Evolutionary conservation across 495 filamentous ascomycete genomes (phyloP), one percentile per base, ranked within the genome.

Genomic region (Letharia lupina): DNA sequence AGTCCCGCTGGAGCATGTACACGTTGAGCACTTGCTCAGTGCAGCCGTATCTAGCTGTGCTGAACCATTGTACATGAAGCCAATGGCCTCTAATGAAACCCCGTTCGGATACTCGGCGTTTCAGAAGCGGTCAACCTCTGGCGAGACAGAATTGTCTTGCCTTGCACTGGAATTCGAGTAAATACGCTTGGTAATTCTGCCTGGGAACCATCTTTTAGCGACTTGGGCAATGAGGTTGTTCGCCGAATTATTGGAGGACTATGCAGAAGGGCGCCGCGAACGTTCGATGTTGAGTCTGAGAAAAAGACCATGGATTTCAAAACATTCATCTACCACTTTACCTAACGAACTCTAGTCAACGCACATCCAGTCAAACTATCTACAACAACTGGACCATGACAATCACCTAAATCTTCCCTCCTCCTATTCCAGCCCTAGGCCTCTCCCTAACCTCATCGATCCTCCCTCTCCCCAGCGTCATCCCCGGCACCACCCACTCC

Each of bases 401-500:
- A 39, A 16, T 47, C 31, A 39, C 6, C 67, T 60, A 67, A 13
- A 60, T 58, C 52, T 62, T 64, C 7, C 47, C 60, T 13, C 44
- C 48, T 47, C 64, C 60, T 28, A 23, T 60, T 35, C 16, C 16
- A 28, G 40, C 60, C 54, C 18, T 31, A 52, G 28, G 70, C 18
- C 57, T 72, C n/a, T 73, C 67, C 8, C 59, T 69, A n/a, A 87
- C 78, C 74, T 90, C 87, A 76, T 98, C 95, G 20, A 96, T 85
- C 68, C 87, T 85, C 61, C 89, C 87, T 75, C 86, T 89, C 45
- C 90, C 86, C 64, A 97, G 77, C 66, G 86, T 91, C 70, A 97
- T 91, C 12, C 88, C 92, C n/a, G 95, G 95, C 28, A 91, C 86
- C 13, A 96, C 81, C 92, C 95, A 96, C 42, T 88, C 83, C 47